Percentiles rank a stretch among this genome's conserved stretches.
Conservation (phyloP, 2,329 filamentous ascomycete genomes). For the Trichoderma cornu-damae region DNA sequence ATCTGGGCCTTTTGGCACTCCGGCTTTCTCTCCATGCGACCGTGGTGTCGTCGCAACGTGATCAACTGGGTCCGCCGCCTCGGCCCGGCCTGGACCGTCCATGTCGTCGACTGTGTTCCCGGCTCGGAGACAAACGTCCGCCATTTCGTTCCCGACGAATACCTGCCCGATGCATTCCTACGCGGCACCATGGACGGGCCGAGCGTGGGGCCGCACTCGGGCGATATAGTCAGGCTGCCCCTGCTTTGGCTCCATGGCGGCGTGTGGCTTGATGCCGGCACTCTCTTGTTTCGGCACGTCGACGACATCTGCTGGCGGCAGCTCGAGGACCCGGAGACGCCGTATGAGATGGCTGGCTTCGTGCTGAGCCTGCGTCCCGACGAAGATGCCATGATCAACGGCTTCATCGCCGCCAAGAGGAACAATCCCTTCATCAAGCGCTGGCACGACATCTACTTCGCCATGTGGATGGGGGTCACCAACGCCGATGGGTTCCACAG, state of each 20-base stretch:
- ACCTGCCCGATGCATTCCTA: conserved; percentile 39
- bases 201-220: conserved; percentile 39
- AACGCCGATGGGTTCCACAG: conserved; percentile 31
- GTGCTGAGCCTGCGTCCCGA: conserved; percentile 29
- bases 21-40: conserved; percentile 31
- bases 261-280: conserved; percentile 42
- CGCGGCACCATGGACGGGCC: conserved; percentile 41
- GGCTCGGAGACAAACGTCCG: conserved; percentile 34
- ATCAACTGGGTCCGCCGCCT: conserved; percentile 35
- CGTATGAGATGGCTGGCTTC: conserved; percentile 29
- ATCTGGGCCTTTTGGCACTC: conserved; percentile 42
- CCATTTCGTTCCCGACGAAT: conserved; percentile 33
- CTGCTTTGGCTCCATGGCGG: conserved; percentile 39
- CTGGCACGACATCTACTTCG: conserved; percentile 37
- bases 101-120: conserved; percentile 34
- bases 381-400: conserved; percentile 31
- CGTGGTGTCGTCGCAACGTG: conserved; percentile 35
- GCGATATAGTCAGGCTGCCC: conserved; percentile 43
- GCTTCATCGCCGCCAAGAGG: conserved; percentile 40
- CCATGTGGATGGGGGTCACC: conserved; percentile 33
- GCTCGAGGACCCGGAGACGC: conserved; percentile 32
- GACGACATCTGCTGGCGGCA: conserved; percentile 41
- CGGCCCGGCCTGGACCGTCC: conserved; percentile 36
- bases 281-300: conserved; percentile 37
- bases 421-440: conserved; percentile 40